phyloP scores from a whole-genome alignment of 169 alveolate species.

The Plasmodium gonderi region DNA sequence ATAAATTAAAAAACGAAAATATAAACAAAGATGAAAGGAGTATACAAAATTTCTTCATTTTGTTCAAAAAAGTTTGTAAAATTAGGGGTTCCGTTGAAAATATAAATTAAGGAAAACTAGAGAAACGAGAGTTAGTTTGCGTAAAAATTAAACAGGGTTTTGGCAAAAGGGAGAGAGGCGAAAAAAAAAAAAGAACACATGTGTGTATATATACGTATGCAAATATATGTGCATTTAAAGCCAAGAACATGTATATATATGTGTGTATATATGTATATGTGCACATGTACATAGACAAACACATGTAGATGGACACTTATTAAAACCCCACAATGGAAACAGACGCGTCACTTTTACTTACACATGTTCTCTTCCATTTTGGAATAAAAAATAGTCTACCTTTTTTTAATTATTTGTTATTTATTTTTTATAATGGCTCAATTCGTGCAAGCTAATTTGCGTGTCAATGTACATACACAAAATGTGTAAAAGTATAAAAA shows the following conservation, averaged over 20 bases:
- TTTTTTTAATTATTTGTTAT: not conserved
- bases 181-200: not conserved
- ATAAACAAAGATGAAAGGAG: not conserved
- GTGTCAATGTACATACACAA: not conserved
- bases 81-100: not conserved
- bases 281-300: not conserved
- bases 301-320: no score
- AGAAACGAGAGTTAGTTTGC: not conserved
- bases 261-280: not conserved
- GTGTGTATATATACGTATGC: not conserved
- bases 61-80: not conserved
- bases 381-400: not conserved
- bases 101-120: not conserved
- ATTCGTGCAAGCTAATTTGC: not conserved
- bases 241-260: not conserved
- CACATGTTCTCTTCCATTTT: not conserved
- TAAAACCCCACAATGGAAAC: not conserved
- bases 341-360: not conserved
- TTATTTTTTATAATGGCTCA: not conserved
- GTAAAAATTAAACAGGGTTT: not conserved
- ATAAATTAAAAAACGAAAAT: slow-evolving; percentile 6
- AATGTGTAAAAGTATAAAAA: not conserved
- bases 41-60: slow-evolving; percentile 1
- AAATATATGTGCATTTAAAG: not conserved
- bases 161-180: not conserved